Conservation (phyloP, 2,329 filamentous ascomycete species). For the Laburnicola sp. region DNA sequence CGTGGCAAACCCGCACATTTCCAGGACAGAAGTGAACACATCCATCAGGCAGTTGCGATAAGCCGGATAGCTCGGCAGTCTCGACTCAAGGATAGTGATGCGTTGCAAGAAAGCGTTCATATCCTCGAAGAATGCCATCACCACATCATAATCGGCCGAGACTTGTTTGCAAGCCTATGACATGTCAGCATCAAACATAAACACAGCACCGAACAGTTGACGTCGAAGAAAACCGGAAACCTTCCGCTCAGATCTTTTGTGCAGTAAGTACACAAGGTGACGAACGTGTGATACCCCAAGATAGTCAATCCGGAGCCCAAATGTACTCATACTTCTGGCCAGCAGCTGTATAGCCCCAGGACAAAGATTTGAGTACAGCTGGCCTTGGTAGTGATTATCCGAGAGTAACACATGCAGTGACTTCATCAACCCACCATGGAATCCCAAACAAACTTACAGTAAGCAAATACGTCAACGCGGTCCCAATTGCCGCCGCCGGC, state of each 20-base stretch:
- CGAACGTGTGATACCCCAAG: too few species aligned
- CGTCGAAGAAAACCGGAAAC: too few species aligned
- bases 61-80: conserved; percentile 1
- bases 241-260: too few species aligned
- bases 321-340: too few species aligned
- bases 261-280: too few species aligned
- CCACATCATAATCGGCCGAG: conserved; percentile 5
- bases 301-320: too few species aligned
- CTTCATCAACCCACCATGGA: too few species aligned
- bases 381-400: too few species aligned
- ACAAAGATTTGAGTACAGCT: too few species aligned
- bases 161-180: conserved; percentile 2
- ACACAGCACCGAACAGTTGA: too few species aligned
- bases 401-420: too few species aligned
- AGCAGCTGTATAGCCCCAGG: too few species aligned
- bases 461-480: conserved; percentile 3
- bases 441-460: background rate
- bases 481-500: conserved; percentile 2
- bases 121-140: conserved; percentile 5
- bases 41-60: conserved; percentile 7
- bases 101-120: conserved; percentile 4
- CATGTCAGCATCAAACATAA: background rate
- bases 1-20: conserved; percentile 7
- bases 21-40: conserved; percentile 2
- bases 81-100: conserved; percentile 4